Percentiles rank a stretch among this genome's conserved stretches.
phyloP scores from a whole-genome alignment of 2,329 filamentous ascomycete species.

The Stemphylium vesicarium region DNA sequence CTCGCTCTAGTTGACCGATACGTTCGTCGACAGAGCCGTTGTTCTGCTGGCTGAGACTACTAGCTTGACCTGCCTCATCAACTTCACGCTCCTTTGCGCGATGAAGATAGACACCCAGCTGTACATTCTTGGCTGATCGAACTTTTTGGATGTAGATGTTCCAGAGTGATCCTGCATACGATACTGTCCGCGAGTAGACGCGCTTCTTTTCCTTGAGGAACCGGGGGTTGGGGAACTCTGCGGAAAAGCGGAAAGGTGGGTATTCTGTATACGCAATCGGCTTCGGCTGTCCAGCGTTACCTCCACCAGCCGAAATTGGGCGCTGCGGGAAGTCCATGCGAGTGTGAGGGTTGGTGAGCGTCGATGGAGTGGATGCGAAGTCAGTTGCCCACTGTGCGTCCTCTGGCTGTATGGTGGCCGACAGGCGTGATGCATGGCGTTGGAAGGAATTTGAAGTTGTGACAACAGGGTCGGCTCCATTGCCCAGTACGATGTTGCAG shows the following conservation, averaged over 20 bases:
- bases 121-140: conserved; percentile 60
- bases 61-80: conserved; percentile 52
- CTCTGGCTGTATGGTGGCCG: conserved; percentile 59
- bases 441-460: conserved; percentile 55
- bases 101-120: conserved; percentile 66
- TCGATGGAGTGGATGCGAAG: conserved; percentile 57
- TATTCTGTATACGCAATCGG: conserved; percentile 60
- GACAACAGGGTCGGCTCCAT: conserved; percentile 59
- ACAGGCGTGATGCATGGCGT: conserved; percentile 56
- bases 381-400: conserved; percentile 64
- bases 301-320: conserved; percentile 45
- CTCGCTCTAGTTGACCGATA: conserved; percentile 61
- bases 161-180: conserved; percentile 65
- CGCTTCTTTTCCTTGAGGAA: conserved; percentile 65
- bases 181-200: conserved; percentile 64
- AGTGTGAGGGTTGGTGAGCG: conserved; percentile 44
- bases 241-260: conserved; percentile 65
- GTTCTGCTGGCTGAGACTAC: conserved; percentile 46
- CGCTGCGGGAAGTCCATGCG: conserved; percentile 36
- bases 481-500: conserved; percentile 63
- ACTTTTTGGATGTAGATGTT: conserved; percentile 69
- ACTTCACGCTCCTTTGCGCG: conserved; percentile 63
- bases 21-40: conserved; percentile 59
- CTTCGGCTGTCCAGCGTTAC: conserved; percentile 45
- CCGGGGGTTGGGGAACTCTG: conserved; percentile 63